Percentiles rank a stretch among this genome's conserved stretches.
These are phyloP conservation scores for Panicum miliaceum DNA, from an alignment of 176 grass and related monocot species.

Conservation along the genomic window DNA sequence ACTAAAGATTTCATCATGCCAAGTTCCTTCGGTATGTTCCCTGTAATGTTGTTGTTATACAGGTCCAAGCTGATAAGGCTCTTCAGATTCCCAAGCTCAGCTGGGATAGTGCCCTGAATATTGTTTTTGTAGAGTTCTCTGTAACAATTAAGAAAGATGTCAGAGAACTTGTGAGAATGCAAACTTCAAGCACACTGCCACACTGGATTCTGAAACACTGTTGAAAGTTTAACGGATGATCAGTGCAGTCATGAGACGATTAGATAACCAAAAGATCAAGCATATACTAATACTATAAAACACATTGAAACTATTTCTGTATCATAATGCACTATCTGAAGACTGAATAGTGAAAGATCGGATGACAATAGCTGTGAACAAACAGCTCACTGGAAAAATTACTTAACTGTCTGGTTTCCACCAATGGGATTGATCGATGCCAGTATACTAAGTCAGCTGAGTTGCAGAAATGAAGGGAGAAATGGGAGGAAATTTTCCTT, in stretches of 20 bases:
- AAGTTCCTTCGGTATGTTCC: slow-evolving; percentile 64
- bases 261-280: background rate
- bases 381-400: background rate
- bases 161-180: slow-evolving; percentile 7
- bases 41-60: slow-evolving; percentile 85
- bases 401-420: background rate
- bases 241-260: background rate
- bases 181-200: background rate
- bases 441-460: background rate
- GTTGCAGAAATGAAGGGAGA: background rate
- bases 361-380: background rate
- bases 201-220: background rate
- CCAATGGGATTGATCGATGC: background rate
- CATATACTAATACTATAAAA: background rate
- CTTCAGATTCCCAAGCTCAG: slow-evolving; percentile 68
- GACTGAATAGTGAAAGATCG: background rate
- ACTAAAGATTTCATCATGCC: slow-evolving; percentile 69
- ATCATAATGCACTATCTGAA: background rate
- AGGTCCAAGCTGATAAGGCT: slow-evolving; percentile 78
- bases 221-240: background rate
- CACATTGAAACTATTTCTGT: background rate
- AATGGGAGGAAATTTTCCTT: background rate
- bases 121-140: slow-evolving; percentile 88
- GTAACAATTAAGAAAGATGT: slow-evolving; percentile 27
- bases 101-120: slow-evolving; percentile 68